Percentiles rank a stretch among this genome's conserved stretches.
Conservation (phyloP, 352 stramenopile genomes). For the Phytopythium litorale region DNA sequence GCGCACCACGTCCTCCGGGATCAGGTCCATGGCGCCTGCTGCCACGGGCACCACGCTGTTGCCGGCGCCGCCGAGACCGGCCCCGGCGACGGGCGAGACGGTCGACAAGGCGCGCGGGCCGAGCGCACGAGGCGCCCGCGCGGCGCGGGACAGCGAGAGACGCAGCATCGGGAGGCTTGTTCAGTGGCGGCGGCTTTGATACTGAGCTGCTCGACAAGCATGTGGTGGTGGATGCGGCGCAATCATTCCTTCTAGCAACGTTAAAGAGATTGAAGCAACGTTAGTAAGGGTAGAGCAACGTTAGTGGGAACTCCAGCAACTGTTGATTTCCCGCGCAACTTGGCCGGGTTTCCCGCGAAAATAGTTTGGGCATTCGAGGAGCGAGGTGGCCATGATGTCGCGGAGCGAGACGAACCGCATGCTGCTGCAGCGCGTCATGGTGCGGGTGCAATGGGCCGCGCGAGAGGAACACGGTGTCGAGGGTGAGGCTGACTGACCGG, state of each 20-base stretch:
- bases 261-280: background rate
- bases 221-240: background rate
- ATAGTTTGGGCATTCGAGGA: background rate
- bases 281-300: background rate
- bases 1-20: slow-evolving; percentile 90
- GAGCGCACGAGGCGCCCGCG: background rate
- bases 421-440: slow-evolving; percentile 76
- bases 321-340: background rate
- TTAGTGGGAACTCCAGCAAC: background rate
- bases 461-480: background rate
- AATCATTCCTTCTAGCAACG: slow-evolving; percentile 1
- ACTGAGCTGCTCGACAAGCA: background rate
- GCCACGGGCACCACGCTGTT: background rate
- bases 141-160: background rate
- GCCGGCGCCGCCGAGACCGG: too few relatives aligned
- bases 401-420: slow-evolving; percentile 67
- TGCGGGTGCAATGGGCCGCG: slow-evolving; percentile 9
- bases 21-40: slow-evolving; percentile 35
- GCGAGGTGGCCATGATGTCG: slow-evolving; percentile 21
- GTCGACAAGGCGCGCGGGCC: background rate
- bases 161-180: background rate
- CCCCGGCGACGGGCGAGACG: background rate
- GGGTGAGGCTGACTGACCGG: too few relatives aligned
- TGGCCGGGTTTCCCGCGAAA: slow-evolving; percentile 3
- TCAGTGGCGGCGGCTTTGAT: background rate